Percentiles rank a stretch among this genome's conserved stretches.
phyloP scores from a whole-genome alignment of 441 rosid genomes.

The Mallotus japonicus region DNA sequence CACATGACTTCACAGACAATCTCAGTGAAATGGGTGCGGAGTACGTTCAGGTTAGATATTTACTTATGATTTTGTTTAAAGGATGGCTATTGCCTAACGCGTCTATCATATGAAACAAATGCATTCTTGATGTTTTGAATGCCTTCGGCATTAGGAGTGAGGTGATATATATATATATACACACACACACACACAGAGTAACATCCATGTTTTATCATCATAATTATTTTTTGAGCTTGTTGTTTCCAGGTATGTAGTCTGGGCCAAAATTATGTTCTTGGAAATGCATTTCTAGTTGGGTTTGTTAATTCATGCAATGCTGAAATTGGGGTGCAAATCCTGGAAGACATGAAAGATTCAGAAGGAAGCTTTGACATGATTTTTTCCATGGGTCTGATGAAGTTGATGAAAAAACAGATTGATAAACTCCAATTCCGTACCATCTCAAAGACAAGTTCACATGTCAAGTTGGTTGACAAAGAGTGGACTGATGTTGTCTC shows the following conservation, averaged over 20 bases:
- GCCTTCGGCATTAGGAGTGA: background rate
- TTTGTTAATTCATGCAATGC: conserved; percentile 40
- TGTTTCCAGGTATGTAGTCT: conserved; percentile 50
- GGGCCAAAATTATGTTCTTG: conserved; percentile 18
- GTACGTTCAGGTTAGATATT: conserved; percentile 78
- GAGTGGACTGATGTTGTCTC: conserved; percentile 64
- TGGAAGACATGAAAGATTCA: conserved; percentile 18
- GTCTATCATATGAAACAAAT: background rate
- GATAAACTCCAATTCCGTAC: conserved; percentile 48
- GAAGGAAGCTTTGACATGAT: conserved; percentile 46
- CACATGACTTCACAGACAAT: conserved; percentile 44
- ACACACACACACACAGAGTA: too few species aligned
- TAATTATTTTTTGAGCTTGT: background rate
- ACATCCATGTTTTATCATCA: background rate
- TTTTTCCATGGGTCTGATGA: conserved; percentile 44
- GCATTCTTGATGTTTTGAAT: too few species aligned
- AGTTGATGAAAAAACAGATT: conserved; percentile 39
- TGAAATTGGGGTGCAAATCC: conserved; percentile 57
- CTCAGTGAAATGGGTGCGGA: conserved; percentile 57
- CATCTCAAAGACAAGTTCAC: conserved; percentile 32
- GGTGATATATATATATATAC: background rate
- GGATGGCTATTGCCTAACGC: background rate
- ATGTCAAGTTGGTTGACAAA: conserved; percentile 55
- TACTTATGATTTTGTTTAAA: conserved; percentile 1
- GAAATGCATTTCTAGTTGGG: conserved; percentile 52